Conservation (phyloP, 768 basidiomycete genomes). For the Tulasnella sp. region DNA sequence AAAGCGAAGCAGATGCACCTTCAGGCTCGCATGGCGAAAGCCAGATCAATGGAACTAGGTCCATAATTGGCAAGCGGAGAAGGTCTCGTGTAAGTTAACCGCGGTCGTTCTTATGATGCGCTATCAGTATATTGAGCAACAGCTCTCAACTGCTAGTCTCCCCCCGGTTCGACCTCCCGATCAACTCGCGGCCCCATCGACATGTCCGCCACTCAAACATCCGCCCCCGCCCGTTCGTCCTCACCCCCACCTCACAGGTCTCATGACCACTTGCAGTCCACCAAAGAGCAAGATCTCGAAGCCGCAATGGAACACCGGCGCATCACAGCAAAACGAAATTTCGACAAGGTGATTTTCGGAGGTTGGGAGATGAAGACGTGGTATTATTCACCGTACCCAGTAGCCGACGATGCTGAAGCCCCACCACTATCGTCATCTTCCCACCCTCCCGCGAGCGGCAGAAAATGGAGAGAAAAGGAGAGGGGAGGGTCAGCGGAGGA, state of each 20-base stretch:
- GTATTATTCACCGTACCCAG: slow-evolving; percentile 93
- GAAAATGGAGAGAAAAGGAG: neutral
- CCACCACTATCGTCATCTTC: slow-evolving; percentile 8
- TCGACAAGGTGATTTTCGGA: slow-evolving; percentile 82
- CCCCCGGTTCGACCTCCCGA: neutral
- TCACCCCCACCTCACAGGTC: slow-evolving; percentile 6
- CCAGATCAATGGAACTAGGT: neutral
- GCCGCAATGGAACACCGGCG: slow-evolving; percentile 65
- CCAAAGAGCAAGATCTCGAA: slow-evolving; percentile 28
- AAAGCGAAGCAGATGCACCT: neutral
- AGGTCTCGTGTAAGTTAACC: slow-evolving; percentile 10
- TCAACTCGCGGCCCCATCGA: neutral
- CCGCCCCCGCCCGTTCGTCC: neutral
- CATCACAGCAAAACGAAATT: slow-evolving; percentile 70
- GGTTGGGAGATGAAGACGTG: slow-evolving; percentile 85
- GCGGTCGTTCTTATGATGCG: neutral
- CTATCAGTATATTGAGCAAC: too few species aligned
- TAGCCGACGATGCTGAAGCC: slow-evolving; percentile 56
- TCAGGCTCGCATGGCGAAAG: neutral
- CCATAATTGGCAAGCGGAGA: neutral
- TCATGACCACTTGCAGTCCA: slow-evolving; percentile 17
- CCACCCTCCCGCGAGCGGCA: neutral
- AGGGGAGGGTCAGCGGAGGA: neutral
- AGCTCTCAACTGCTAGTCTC: too few species aligned
- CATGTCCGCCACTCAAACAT: neutral